Conservation (phyloP, 176 grass and related monocot genomes). For the Rhynchospora tenuis region DNA sequence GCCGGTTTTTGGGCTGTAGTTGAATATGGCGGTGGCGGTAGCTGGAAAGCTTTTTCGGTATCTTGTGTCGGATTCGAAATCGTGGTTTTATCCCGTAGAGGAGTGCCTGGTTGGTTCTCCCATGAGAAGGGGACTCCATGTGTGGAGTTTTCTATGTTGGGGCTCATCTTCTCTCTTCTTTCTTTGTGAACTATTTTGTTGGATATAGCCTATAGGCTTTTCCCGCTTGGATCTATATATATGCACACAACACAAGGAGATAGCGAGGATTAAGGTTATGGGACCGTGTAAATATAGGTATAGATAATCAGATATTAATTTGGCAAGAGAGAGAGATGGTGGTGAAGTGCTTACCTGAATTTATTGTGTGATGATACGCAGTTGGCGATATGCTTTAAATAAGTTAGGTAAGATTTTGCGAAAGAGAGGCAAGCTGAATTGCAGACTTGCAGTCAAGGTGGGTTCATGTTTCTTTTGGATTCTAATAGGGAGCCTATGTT, state of each 20-base stretch:
- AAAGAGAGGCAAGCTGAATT: not conserved
- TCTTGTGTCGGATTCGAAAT: not conserved
- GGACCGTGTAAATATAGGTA: not conserved
- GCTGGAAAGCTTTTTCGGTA: not conserved
- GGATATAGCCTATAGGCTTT: not conserved
- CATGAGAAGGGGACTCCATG: slow-evolving; percentile 36
- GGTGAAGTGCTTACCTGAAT: not conserved
- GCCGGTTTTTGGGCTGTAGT: not conserved
- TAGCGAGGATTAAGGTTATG: not conserved
- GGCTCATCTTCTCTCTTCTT: slow-evolving; percentile 21
- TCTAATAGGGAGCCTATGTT: not conserved
- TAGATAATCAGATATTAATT: not conserved
- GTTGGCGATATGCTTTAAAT: slow-evolving; percentile 3
- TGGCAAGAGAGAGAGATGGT: not conserved
- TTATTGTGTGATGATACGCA: not conserved
- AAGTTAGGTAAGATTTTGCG: slow-evolving; percentile 15
- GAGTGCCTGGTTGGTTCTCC: slow-evolving; percentile 41
- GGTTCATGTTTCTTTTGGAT: slow-evolving; percentile 7
- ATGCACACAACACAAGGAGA: not conserved
- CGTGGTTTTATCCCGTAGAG: slow-evolving; percentile 6
- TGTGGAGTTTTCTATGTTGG: not conserved
- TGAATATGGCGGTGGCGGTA: not conserved
- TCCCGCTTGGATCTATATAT: not conserved
- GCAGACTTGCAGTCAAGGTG: not conserved
- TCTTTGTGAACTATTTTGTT: not conserved